Evolutionary conservation across 176 grass and related monocot species (phyloP).

Genomic region (Oryza brachyantha): DNA sequence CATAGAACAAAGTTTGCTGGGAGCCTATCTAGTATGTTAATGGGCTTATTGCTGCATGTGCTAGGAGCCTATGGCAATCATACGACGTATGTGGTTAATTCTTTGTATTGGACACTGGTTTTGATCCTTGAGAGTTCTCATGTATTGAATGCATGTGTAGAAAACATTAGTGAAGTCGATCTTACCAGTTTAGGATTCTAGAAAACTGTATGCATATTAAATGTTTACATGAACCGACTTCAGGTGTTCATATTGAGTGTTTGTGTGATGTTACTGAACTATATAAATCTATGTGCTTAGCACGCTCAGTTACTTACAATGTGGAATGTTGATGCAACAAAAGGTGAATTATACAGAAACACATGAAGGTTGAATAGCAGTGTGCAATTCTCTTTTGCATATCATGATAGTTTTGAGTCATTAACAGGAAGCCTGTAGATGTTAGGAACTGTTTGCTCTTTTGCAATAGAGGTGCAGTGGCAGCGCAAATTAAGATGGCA

Average conservation of each 20-base stretch:
- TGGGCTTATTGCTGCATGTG: not conserved
- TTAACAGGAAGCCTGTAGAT: not conserved
- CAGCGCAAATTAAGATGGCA: not conserved
- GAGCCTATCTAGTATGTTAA: not conserved
- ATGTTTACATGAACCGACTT: not conserved
- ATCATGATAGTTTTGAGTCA: not conserved
- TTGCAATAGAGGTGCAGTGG: not conserved
- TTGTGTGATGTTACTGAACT: not conserved
- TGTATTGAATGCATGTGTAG: not conserved
- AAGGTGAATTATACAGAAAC: not conserved
- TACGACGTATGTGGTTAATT: not conserved
- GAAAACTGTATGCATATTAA: not conserved
- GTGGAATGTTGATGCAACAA: conserved; percentile 1
- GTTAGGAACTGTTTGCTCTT: not conserved
- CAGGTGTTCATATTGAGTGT: not conserved
- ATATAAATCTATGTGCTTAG: not conserved
- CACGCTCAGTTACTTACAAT: not conserved
- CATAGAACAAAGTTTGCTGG: not conserved
- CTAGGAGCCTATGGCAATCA: not conserved
- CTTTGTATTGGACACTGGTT: not conserved
- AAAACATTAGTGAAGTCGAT: not conserved
- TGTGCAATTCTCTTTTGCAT: not conserved
- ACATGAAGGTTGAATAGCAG: not conserved
- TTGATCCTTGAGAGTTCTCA: conserved; percentile 8
- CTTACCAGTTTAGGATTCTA: not conserved